phyloP scores from a whole-genome alignment of 805 yeast genomes.

The Kuraishia hungarica region DNA sequence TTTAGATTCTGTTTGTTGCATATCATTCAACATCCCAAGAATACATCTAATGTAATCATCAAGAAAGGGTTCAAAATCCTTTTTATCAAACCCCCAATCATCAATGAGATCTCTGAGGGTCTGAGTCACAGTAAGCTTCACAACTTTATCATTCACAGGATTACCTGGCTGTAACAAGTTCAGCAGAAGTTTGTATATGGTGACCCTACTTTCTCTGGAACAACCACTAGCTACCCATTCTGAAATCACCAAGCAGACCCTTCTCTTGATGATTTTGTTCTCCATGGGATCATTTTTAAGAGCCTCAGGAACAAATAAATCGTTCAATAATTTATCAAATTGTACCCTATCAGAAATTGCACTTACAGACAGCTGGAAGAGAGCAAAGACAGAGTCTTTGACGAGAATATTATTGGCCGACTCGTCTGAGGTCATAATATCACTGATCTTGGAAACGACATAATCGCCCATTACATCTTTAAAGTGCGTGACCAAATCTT shows the following conservation, averaged over 20 bases:
- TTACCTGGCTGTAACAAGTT: slow-evolving; percentile 32
- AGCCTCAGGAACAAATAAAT: slow-evolving; percentile 63
- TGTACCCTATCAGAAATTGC: slow-evolving; percentile 59
- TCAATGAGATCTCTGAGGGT: slow-evolving; percentile 63
- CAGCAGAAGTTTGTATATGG: slow-evolving; percentile 50
- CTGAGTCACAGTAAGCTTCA: slow-evolving; percentile 63
- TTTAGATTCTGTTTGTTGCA: slow-evolving; percentile 66
- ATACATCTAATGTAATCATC: slow-evolving; percentile 40
- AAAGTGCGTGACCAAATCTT: slow-evolving; percentile 60
- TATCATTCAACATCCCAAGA: slow-evolving; percentile 38
- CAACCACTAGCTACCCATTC: slow-evolving; percentile 76
- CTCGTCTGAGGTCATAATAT: slow-evolving; percentile 3
- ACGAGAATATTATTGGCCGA: slow-evolving; percentile 43
- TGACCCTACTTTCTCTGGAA: slow-evolving; percentile 44
- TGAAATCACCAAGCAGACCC: slow-evolving; percentile 66
- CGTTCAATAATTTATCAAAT: slow-evolving; percentile 54
- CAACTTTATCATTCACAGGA: slow-evolving; percentile 66
- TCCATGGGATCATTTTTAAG: slow-evolving; percentile 36
- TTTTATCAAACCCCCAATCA: slow-evolving; percentile 79
- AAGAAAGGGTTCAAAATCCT: slow-evolving; percentile 58
- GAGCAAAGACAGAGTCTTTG: slow-evolving; percentile 75
- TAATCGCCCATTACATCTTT: slow-evolving; percentile 44
- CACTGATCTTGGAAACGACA: slow-evolving; percentile 42
- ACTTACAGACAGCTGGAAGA: slow-evolving; percentile 71
- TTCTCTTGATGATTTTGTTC: slow-evolving; percentile 58